Percentiles rank a stretch among this genome's conserved stretches.
Evolutionary conservation across 305 asterid species (phyloP).

Genomic region (Fraxinus sp.): DNA sequence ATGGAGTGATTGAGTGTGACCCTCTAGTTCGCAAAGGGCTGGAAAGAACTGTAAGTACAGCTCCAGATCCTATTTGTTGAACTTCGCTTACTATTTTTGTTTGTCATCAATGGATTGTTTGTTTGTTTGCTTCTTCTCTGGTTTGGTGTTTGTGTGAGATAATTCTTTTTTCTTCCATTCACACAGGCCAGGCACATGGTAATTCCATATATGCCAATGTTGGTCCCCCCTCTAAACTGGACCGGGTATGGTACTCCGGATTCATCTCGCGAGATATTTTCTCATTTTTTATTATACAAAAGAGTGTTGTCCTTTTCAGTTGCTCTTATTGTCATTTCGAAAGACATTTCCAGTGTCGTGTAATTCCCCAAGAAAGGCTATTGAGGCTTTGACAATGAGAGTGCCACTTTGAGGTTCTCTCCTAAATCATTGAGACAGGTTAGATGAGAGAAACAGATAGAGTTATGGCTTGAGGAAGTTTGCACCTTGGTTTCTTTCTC

Average conservation of each 20-base stretch:
- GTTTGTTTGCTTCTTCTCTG: background rate
- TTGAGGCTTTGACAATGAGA: background rate
- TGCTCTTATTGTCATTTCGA: background rate
- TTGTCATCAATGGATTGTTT: background rate
- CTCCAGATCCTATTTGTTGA: background rate
- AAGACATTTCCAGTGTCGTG: background rate
- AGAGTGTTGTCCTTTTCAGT: too few relatives aligned
- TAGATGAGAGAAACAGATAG: background rate
- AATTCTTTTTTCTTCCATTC: constrained; percentile 15
- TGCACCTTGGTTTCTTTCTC: background rate
- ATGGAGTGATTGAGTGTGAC: constrained; percentile 94
- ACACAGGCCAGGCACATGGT: constrained; percentile 96
- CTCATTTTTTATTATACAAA: background rate
- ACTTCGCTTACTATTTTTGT: background rate
- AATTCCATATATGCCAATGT: constrained; percentile 98
- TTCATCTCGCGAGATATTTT: background rate
- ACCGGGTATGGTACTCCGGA: constrained; percentile 65
- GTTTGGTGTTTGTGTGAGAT: constrained; percentile 18
- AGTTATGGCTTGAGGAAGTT: background rate
- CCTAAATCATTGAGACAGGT: background rate
- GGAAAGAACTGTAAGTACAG: constrained; percentile 75
- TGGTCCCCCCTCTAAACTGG: constrained; percentile 93
- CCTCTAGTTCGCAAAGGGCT: constrained; percentile 92
- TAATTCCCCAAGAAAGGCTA: background rate
- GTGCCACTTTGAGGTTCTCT: background rate